Conservation (phyloP, 768 basidiomycete genomes). For the Tricholoma furcatifolium region DNA sequence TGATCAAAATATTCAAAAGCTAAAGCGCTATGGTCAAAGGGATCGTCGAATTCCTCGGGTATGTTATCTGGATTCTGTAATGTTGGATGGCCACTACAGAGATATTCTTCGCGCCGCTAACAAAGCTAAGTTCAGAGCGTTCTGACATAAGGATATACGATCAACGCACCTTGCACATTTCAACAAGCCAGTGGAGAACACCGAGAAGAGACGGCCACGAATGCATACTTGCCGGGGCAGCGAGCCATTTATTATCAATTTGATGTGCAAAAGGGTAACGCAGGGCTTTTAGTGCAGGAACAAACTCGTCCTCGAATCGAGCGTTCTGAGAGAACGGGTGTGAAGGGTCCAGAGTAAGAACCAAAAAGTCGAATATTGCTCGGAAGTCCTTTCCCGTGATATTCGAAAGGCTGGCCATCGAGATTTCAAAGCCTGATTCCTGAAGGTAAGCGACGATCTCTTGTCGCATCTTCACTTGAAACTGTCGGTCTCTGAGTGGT, state of each 20-base stretch:
- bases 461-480: slow-evolving; percentile 73
- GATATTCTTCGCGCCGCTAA: slow-evolving; percentile 44
- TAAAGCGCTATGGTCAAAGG: slow-evolving; percentile 70
- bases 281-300: slow-evolving; percentile 68
- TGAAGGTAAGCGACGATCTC: slow-evolving; percentile 75
- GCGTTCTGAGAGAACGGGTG: slow-evolving; percentile 51
- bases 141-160: not conserved
- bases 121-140: slow-evolving; percentile 26
- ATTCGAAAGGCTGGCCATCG: slow-evolving; percentile 64
- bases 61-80: slow-evolving; percentile 59
- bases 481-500: slow-evolving; percentile 73
- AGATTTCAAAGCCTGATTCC: slow-evolving; percentile 62
- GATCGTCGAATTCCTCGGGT: slow-evolving; percentile 76
- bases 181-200: slow-evolving; percentile 90
- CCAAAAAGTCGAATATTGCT: slow-evolving; percentile 77
- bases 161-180: slow-evolving; percentile 69
- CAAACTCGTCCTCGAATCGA: slow-evolving; percentile 81
- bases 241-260: slow-evolving; percentile 84
- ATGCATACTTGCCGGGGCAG: slow-evolving; percentile 85
- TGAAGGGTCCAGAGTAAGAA: slow-evolving; percentile 67
- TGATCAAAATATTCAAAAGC: slow-evolving; percentile 74
- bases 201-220: slow-evolving; percentile 91
- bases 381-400: slow-evolving; percentile 89
- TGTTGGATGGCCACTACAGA: slow-evolving; percentile 65
- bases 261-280: slow-evolving; percentile 80